Evolutionary conservation across 768 basidiomycete species (phyloP).

Genomic region (Serendipita sp.): DNA sequence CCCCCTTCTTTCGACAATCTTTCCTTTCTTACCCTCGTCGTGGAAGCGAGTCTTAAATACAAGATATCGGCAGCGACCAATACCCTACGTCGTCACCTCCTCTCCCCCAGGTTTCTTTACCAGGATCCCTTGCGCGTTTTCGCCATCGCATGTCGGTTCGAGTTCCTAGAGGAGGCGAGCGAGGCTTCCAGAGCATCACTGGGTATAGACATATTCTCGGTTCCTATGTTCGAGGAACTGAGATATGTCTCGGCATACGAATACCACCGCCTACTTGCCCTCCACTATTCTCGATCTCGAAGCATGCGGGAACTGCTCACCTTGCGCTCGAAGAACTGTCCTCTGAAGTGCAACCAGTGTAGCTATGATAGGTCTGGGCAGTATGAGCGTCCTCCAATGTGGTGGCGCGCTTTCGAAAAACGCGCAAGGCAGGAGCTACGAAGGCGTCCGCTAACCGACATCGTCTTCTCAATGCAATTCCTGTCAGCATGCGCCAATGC

Average conservation of each 20-base stretch:
- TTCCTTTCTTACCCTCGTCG: constrained; percentile 35
- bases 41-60: constrained; percentile 47
- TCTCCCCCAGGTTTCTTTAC: constrained; percentile 34
- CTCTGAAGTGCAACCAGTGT: constrained; percentile 50
- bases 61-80: constrained; percentile 35
- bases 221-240: constrained; percentile 45
- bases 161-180: constrained; percentile 46
- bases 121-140: constrained; percentile 45
- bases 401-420: constrained; percentile 52
- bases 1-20: constrained; percentile 36
- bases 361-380: constrained; percentile 27
- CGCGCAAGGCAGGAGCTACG: constrained; percentile 42
- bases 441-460: constrained; percentile 38
- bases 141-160: constrained; percentile 51
- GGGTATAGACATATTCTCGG: constrained; percentile 34
- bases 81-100: constrained; percentile 35
- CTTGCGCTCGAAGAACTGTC: constrained; percentile 23
- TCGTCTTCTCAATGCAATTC: constrained; percentile 47
- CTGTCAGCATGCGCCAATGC: constrained; percentile 29
- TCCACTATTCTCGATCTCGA: constrained; percentile 38
- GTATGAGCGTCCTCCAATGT: constrained; percentile 30
- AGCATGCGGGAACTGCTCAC: constrained; percentile 35
- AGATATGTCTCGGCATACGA: constrained; percentile 51
- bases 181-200: constrained; percentile 47
- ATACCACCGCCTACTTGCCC: constrained; percentile 46